Conservation (phyloP, 2,329 filamentous ascomycete genomes). For the Hymenoscyphus occultus region DNA sequence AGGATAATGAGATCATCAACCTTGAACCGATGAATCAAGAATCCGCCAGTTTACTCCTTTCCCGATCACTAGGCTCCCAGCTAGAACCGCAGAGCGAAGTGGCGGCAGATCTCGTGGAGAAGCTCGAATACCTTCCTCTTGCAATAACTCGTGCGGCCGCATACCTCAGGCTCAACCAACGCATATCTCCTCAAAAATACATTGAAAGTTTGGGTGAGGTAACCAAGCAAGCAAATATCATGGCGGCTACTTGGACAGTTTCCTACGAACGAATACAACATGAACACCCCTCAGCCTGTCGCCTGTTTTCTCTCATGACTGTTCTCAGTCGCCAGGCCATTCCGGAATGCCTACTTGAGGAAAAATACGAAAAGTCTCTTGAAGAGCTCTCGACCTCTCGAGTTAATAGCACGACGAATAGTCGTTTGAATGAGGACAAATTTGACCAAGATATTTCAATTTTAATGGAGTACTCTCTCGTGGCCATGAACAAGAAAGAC, state of each 20-base stretch:
- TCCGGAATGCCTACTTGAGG: conserved; percentile 20
- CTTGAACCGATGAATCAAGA: conserved; percentile 16
- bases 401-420: background rate
- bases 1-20: conserved; percentile 12
- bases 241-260: conserved; percentile 40
- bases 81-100: conserved; percentile 7
- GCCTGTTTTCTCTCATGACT: conserved; percentile 26
- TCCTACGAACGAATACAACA: conserved; percentile 39
- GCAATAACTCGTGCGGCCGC: conserved; percentile 33
- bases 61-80: conserved; percentile 14
- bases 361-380: conserved; percentile 9
- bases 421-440: background rate
- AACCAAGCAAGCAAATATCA: conserved; percentile 33
- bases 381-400: background rate
- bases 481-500: background rate
- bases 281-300: conserved; percentile 19
- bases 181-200: conserved; percentile 41
- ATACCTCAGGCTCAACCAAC: conserved; percentile 35
- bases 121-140: conserved; percentile 32
- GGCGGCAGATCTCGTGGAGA: conserved; percentile 21
- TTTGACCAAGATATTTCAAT: background rate
- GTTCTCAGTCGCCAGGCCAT: conserved; percentile 28
- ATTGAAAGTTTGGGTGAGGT: conserved; percentile 15
- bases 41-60: conserved; percentile 16
- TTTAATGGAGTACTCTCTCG: background rate